Base-by-base conservation (phyloP, 2,329 filamentous ascomycete genomes). In the Cercospora sp. region DNA sequence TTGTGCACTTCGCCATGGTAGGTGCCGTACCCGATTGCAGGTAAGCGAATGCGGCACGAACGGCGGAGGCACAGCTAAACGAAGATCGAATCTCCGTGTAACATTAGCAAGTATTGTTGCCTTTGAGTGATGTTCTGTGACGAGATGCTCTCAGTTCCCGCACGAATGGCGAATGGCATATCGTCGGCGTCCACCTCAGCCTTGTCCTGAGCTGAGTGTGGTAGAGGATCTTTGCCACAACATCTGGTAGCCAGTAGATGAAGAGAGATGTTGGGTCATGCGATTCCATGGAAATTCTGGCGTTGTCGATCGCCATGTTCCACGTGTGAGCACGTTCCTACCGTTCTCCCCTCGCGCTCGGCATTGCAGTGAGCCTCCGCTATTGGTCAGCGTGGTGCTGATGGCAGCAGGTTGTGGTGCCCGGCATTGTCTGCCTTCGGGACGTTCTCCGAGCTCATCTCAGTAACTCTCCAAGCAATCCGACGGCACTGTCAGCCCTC, bases 251-350 rank as follows among this genome's bases (percentile, higher is more conserved):
- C 31, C 30, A 62, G 26, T 28, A 10, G 9, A 45, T 20, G 23
- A 26, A 42, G 7, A 40, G 23, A 23, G 31, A 60, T 42, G 30
- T 16, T 26, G 48, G 20, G 20, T 53, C 48, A 53, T 23, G 48
- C 48, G 48, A 28, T 28, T 53, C 36, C 40, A 13, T 20, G 60
- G 30, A 20, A 18, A 1, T 48, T 62, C 60, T 30, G 60, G 33
- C 40, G 23, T 28, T 16, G 36, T 28, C 36, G 20, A 62, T 48
- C 60, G 20, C 23, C 23, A 45, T 20, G 18, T 28, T 31, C 64
- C 64, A 66, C 64, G 58, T 66, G 64, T 33, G 51, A 36, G 42
- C 64, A 66, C 45, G 58, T 55, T 66, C 58, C 60, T 28, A 30
- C 60, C 60, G 36, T 62, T 62, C 60, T 62, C 40, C 18, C 31